Base-by-base conservation (phyloP, 257 asterid genomes). In the Plantago major region DNA sequence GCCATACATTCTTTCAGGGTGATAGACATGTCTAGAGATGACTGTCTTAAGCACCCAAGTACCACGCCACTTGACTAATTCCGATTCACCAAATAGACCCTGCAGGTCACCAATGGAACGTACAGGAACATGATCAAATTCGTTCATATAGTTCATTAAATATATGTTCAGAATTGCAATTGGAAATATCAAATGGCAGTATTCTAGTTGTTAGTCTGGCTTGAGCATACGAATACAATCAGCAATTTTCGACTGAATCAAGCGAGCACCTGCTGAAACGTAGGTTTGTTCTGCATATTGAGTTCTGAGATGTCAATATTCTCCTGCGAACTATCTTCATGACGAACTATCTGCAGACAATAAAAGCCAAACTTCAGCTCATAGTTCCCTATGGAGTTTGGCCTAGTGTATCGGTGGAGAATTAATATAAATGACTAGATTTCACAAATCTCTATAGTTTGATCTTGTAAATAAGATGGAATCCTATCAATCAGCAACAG, bases 11-110 rank as follows among this genome's bases (percentile, higher is more conserved):
- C 69, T 65, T 42, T 67, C 81, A 14, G 82, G 75, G 63, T 58
- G 77, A 51, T 46, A 42, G 60, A 72, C 73, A 63, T 82, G 80
- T 64, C 82, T 73, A 50, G 72, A 75, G 77, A 82, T 71, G 43
- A 64, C 76, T 28, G 79, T 79, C 75, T 82, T 82, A 28, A 80
- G 78, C 54, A 82, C 89, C 83, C 89, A 82, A 30, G 81, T 82
- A 67, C 89, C 89, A 10, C 79, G 86, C 89, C 89, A 82, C 75
- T 82, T 82, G 53, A 82, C 86, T 70, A 74, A 63, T 52, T 75
- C 82, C 0, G 86, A 77, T 28, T 52, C 77, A 44, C 86, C 86
- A 66, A 79, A 73, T 37, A 62, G 60, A 54, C 86, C 82, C 89
- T 82, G 64, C 4, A 18, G 58, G 50, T 28, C 43, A 14, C 28